Conservation (phyloP, 768 basidiomycete species). For the Russula ochroleuca region DNA sequence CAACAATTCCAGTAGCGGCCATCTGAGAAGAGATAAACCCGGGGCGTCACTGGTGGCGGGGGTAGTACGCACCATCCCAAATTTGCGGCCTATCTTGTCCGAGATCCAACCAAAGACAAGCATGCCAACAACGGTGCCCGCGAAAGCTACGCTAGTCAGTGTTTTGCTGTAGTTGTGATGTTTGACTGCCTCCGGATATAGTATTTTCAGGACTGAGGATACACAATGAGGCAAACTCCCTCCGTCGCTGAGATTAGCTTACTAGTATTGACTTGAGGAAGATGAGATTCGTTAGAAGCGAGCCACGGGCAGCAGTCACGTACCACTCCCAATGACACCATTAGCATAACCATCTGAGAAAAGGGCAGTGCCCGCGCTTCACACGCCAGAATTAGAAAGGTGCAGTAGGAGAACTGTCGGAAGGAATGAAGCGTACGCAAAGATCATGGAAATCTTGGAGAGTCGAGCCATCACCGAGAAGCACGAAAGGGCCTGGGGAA, state of each 20-base stretch:
- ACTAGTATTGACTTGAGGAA: slow-evolving; percentile 61
- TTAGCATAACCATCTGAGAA: slow-evolving; percentile 92
- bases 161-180: slow-evolving; percentile 56
- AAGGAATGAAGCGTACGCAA: slow-evolving; percentile 53
- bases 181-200: slow-evolving; percentile 55
- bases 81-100: slow-evolving; percentile 71
- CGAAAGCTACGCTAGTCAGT: slow-evolving; percentile 71
- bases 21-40: slow-evolving; percentile 44
- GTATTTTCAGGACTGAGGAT: slow-evolving; percentile 55
- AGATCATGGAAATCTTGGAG: slow-evolving; percentile 72
- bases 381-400: slow-evolving; percentile 6
- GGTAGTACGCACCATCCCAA: slow-evolving; percentile 71
- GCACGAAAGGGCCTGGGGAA: neutral
- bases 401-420: neutral
- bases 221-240: neutral
- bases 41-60: neutral
- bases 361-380: slow-evolving; percentile 78
- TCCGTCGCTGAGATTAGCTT: slow-evolving; percentile 29
- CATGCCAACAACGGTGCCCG: slow-evolving; percentile 86
- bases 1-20: slow-evolving; percentile 77
- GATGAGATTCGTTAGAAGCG: slow-evolving; percentile 8
- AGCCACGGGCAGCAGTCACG: slow-evolving; percentile 31
- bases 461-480: slow-evolving; percentile 28
- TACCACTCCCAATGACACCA: slow-evolving; percentile 71
- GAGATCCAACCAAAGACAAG: slow-evolving; percentile 75